These are phyloP conservation scores for Termitomyces sp. DNA, from an alignment of 768 basidiomycete species.

Conservation along the genomic window DNA sequence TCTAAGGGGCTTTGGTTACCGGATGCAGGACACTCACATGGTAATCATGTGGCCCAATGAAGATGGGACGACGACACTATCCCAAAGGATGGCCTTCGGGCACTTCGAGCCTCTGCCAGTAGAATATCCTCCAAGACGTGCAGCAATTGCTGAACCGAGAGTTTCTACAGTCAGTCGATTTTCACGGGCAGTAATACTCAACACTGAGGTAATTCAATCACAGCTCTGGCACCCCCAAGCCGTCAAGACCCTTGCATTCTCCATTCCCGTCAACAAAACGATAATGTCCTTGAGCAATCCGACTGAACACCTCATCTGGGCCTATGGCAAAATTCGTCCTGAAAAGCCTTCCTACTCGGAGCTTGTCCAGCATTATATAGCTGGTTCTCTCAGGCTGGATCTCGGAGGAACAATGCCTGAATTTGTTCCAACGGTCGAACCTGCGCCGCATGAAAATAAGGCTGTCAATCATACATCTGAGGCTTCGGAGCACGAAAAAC, in stretches of 20 bases:
- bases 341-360: slow-evolving; percentile 20
- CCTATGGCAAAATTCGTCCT: slow-evolving; percentile 34
- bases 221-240: slow-evolving; percentile 30
- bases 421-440: slow-evolving; percentile 13
- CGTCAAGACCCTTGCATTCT: slow-evolving; percentile 40
- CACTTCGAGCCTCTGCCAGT: slow-evolving; percentile 48
- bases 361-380: slow-evolving; percentile 29
- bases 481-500: slow-evolving; percentile 22
- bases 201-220: background rate
- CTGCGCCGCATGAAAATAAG: slow-evolving; percentile 9
- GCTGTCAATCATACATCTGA: background rate
- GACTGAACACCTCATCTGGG: slow-evolving; percentile 38
- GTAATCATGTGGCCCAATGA: slow-evolving; percentile 51
- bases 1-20: slow-evolving; percentile 47
- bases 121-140: slow-evolving; percentile 43
- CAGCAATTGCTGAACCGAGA: slow-evolving; percentile 36
- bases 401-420: slow-evolving; percentile 29
- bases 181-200: background rate
- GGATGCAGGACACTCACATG: slow-evolving; percentile 52
- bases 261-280: slow-evolving; percentile 39
- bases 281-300: slow-evolving; percentile 24
- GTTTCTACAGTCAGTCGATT: slow-evolving; percentile 29
- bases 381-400: slow-evolving; percentile 35
- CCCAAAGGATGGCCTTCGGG: slow-evolving; percentile 51
- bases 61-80: slow-evolving; percentile 55